Evolutionary conservation across 352 stramenopile species (phyloP), one percentile per base, ranked within the genome.

Genomic region (Peronospora belbahrii): DNA sequence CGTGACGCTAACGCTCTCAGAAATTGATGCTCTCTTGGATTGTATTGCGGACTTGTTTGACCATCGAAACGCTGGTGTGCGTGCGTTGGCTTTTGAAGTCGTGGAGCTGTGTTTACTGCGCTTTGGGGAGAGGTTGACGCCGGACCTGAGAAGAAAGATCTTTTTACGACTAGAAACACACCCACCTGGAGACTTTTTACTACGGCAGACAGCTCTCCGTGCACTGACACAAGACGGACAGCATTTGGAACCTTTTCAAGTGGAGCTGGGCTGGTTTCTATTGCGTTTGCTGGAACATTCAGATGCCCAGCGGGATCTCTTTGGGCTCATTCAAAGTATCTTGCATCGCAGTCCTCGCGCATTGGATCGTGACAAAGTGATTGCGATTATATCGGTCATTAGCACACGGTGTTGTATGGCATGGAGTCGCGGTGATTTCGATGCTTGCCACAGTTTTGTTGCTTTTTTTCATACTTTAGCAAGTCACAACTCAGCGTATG

Each of bases 391-490:
- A 1, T 81, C 60, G 11, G 51, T 89, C 15, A 56, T 94, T 8
- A 83, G 77, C 18, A 52, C 59, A 7, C 73, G 78, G 1, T 88
- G 74, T 40, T 75, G 89, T 40, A 57, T 78, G 13, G 79, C 79
- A n/a, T 88, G 74, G 79, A 64, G 61, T 22, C 70, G 74, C 27
- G 69, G 77, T 3, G 82, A 94, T 10, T 55, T 83, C 6, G 74
- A 88, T n/a, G 73, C 67, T 4, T 90, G 82, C 54, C 72, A 70
- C 43, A 74, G 65, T 17, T 85, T 74, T 22, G 64, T 91, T 6
- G 66, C 62, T 14, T 94, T 90, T 62, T 88, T 87, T 41, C 72
- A 88, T 31, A 68, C 88, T 11, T 32, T 94, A 1, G 73, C 69
- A 22, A 72, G 65, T 0, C 67, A 88, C 42, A 62, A 70, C 11